Conservation (phyloP, 768 basidiomycete genomes). For the Serpula lacrymans region DNA sequence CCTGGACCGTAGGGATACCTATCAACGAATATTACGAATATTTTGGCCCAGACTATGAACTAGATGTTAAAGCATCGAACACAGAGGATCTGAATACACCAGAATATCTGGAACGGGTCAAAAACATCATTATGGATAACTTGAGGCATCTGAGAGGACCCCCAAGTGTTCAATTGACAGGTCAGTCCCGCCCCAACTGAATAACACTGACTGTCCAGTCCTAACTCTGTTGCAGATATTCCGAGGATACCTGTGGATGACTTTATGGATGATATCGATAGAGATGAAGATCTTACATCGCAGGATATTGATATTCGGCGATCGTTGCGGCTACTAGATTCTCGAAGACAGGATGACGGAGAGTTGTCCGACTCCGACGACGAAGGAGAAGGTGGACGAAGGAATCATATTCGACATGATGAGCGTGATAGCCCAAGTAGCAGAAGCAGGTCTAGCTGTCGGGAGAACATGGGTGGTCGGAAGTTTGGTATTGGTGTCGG, state of each 20-base stretch:
- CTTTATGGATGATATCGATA: constrained; percentile 72
- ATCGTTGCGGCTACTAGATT: constrained; percentile 74
- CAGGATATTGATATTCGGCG: constrained; percentile 76
- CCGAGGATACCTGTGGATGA: constrained; percentile 84
- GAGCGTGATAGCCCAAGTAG: constrained; percentile 47
- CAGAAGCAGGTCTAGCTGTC: constrained; percentile 38
- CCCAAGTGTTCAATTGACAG: constrained; percentile 89
- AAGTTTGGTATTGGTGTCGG: constrained; percentile 69
- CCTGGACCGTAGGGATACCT: constrained; percentile 73
- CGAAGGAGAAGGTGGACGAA: constrained; percentile 86
- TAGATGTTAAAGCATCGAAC: constrained; percentile 93
- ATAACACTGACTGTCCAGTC: neutral
- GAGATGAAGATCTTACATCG: constrained; percentile 80
- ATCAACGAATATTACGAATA: constrained; percentile 99
- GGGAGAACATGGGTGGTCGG: constrained; percentile 39
- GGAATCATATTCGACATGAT: constrained; percentile 60
- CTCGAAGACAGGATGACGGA: constrained; percentile 76
- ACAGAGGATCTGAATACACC: constrained; percentile 93
- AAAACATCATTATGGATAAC: constrained; percentile 88
- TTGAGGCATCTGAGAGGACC: constrained; percentile 82
- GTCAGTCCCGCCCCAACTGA: constrained; percentile 48
- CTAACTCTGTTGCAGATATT: constrained; percentile 55
- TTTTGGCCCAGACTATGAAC: constrained; percentile 95
- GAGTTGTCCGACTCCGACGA: constrained; percentile 98
- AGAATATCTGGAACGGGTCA: constrained; percentile 91